Evolutionary conservation across 2,329 filamentous ascomycete genomes (phyloP).

Genomic region (Aspergillus phoenicis): DNA sequence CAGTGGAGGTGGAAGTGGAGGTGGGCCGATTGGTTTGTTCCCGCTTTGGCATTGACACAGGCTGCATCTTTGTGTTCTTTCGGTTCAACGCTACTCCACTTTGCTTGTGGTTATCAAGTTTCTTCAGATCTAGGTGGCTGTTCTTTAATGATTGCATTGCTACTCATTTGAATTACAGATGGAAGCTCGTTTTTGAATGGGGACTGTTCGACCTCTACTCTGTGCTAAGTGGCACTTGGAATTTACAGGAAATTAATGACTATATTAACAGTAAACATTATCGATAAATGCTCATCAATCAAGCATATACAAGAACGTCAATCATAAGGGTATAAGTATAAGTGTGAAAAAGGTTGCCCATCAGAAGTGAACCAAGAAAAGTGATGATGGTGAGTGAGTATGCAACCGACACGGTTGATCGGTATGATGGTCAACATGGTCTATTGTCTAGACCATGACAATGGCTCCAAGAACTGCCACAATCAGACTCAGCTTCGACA

Average conservation of each 20-base stretch:
- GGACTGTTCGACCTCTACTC: too few relatives aligned
- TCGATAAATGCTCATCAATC: conserved; percentile 4
- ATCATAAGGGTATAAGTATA: conserved; percentile 6
- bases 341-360: background rate
- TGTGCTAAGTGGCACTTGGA: too few relatives aligned
- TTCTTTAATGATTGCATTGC: too few relatives aligned
- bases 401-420: background rate
- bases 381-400: background rate
- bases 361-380: conserved; percentile 1
- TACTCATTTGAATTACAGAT: too few relatives aligned
- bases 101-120: too few relatives aligned
- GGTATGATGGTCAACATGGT: background rate
- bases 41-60: background rate
- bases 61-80: too few relatives aligned
- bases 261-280: conserved; percentile 6
- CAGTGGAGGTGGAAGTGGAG: background rate
- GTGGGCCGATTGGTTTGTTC: background rate
- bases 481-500: conserved; percentile 26
- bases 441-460: conserved; percentile 24
- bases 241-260: too few relatives aligned
- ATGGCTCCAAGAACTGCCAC: conserved; percentile 30
- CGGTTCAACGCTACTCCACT: background rate
- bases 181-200: too few relatives aligned
- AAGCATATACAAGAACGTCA: conserved; percentile 10
- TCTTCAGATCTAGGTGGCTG: too few relatives aligned